A percentile compares a stretch with the other conserved stretches of the same genome.
phyloP scores from a whole-genome alignment of 148 eudicot genomes.

The Cornus suecica region DNA sequence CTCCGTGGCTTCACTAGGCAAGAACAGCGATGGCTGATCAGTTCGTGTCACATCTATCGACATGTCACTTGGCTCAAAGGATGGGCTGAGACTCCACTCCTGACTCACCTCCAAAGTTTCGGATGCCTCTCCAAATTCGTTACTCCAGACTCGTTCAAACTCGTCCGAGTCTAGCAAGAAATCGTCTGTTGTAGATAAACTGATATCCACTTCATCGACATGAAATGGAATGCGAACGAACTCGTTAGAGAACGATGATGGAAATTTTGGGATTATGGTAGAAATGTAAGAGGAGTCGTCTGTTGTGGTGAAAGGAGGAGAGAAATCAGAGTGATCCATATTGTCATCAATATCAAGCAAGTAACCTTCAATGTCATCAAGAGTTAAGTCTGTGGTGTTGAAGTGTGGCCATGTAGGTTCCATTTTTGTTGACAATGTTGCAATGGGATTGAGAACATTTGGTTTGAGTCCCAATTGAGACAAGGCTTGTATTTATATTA shows the following conservation, averaged over 20 bases:
- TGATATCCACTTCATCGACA: conserved; percentile 13
- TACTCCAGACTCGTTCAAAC: neutral
- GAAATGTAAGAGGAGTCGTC: conserved; percentile 15
- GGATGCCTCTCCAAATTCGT: neutral
- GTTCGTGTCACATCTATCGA: conserved; percentile 5
- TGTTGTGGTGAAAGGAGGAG: conserved; percentile 12
- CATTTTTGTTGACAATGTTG: neutral
- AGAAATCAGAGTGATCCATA: conserved; percentile 11
- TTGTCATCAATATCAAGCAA: neutral
- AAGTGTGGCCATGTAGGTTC: conserved; percentile 5
- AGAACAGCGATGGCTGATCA: conserved; percentile 5
- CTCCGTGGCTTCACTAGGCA: conserved; percentile 25
- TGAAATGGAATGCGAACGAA: conserved; percentile 1
- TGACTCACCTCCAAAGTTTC: neutral
- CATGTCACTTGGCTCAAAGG: conserved; percentile 9
- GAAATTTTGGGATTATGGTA: conserved; percentile 6
- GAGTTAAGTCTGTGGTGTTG: neutral
- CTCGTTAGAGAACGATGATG: conserved; percentile 10
- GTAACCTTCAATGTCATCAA: neutral
- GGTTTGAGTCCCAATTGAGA: neutral
- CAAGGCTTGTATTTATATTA: conserved; percentile 5
- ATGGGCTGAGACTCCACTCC: conserved; percentile 6
- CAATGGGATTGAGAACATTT: neutral
- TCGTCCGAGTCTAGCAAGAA: conserved; percentile 14
- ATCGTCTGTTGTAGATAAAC: conserved; percentile 1